These are phyloP conservation scores for Cetradonia linearis DNA, from an alignment of 495 filamentous ascomycete genomes.

Conservation along the genomic window DNA sequence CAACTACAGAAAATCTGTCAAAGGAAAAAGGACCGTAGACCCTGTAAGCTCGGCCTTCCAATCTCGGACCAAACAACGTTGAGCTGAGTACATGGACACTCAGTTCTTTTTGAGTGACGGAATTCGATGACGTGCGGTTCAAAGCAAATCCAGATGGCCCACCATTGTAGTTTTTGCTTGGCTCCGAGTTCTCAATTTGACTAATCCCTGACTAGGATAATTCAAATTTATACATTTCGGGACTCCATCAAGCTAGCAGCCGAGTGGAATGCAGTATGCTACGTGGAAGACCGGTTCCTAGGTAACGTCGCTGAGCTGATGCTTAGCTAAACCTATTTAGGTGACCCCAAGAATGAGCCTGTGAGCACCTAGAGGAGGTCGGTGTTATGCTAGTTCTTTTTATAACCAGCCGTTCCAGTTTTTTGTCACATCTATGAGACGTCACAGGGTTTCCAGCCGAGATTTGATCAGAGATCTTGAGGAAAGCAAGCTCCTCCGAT, in stretches of 20 bases:
- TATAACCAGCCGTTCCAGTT: not conserved
- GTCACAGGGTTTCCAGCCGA: too few relatives aligned
- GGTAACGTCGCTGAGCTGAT: conserved; percentile 3
- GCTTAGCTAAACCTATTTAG: not conserved
- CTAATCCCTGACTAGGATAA: not conserved
- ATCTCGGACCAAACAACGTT: not conserved
- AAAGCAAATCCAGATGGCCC: conserved; percentile 7
- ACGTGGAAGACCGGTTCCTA: not conserved
- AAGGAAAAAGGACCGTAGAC: not conserved
- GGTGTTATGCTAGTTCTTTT: not conserved
- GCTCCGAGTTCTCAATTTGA: not conserved
- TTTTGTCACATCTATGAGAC: too few relatives aligned
- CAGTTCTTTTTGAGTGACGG: conserved; percentile 12
- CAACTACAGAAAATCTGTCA: not conserved
- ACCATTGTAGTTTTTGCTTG: conserved; percentile 2
- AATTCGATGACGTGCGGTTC: conserved; percentile 7
- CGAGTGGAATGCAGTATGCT: conserved; percentile 7
- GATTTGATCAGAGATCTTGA: too few relatives aligned
- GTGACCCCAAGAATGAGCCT: not conserved
- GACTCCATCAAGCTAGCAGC: conserved; percentile 3
- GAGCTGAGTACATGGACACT: not conserved
- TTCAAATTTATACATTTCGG: conserved; percentile 11
- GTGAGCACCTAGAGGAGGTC: not conserved
- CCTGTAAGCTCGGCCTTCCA: not conserved
- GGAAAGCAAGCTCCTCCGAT: too few relatives aligned